phyloP scores from a whole-genome alignment of 2,329 filamentous ascomycete genomes.

The Fusarium euwallaceae region DNA sequence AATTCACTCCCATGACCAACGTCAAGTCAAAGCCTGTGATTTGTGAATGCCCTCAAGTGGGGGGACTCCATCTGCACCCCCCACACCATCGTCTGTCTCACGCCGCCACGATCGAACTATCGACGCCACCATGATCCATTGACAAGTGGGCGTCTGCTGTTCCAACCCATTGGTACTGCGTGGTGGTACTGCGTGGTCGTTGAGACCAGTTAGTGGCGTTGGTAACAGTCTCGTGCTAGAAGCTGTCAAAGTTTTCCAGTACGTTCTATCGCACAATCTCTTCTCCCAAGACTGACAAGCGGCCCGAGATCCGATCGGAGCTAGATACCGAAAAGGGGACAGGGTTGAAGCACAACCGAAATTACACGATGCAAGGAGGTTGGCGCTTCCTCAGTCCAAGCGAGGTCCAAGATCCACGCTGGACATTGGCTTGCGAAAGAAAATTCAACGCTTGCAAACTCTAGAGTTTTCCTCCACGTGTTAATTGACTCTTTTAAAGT shows the following conservation, averaged over 20 bases:
- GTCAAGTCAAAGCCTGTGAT: background rate
- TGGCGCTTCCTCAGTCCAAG: background rate
- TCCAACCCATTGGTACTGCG: background rate
- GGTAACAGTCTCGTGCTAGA: background rate
- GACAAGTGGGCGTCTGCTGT: background rate
- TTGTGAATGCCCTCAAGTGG: background rate
- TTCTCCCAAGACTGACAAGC: background rate
- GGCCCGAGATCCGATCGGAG: constrained; percentile 1
- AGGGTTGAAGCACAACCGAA: background rate
- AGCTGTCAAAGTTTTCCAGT: background rate
- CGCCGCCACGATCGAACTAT: background rate
- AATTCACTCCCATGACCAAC: background rate
- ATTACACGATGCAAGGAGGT: background rate
- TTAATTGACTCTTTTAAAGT: background rate
- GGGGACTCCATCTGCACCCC: background rate
- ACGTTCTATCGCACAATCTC: background rate
- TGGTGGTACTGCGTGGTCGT: too few relatives aligned
- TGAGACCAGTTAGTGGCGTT: background rate
- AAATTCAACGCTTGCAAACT: background rate
- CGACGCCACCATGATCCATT: background rate
- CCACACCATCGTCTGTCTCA: background rate
- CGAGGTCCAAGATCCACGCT: background rate
- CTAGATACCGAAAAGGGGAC: background rate
- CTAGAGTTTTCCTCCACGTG: background rate
- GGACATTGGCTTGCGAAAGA: background rate